These are phyloP conservation scores for Penicillium paradoxum DNA, from an alignment of 495 filamentous ascomycete species.

Conservation along the genomic window DNA sequence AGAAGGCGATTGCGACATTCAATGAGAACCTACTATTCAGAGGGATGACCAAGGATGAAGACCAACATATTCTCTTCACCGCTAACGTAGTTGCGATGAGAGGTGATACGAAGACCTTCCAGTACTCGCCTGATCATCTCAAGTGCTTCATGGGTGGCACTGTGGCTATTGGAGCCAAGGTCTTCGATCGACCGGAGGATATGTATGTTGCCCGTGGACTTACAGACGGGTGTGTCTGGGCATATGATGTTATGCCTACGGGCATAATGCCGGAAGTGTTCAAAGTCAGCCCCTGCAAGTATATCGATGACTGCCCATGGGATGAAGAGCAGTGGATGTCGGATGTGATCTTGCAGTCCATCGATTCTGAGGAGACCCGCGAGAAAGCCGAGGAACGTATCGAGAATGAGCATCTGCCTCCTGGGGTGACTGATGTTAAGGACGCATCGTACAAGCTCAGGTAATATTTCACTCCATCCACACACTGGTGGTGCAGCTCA, in stretches of 20 bases:
- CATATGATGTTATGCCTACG: constrained; percentile 51
- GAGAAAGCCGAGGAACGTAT: constrained; percentile 40
- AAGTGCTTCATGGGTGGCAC: constrained; percentile 60
- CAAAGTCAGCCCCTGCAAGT: constrained; percentile 47
- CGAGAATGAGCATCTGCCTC: constrained; percentile 43
- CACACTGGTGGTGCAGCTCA: neutral
- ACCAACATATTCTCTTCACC: constrained; percentile 72
- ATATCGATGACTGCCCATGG: constrained; percentile 48
- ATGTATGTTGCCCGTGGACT: constrained; percentile 51
- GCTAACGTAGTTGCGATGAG: constrained; percentile 42
- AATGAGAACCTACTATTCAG: constrained; percentile 79
- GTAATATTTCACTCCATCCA: constrained; percentile 26
- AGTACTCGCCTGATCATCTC: constrained; percentile 51
- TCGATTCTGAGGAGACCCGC: constrained; percentile 22
- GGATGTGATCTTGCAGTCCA: constrained; percentile 25
- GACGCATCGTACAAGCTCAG: constrained; percentile 65
- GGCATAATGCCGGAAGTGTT: constrained; percentile 61
- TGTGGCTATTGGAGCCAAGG: constrained; percentile 54
- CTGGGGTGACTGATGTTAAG: constrained; percentile 53
- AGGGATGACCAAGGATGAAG: constrained; percentile 63
- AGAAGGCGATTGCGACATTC: constrained; percentile 60
- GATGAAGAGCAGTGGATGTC: constrained; percentile 48
- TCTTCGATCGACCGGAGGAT: constrained; percentile 53
- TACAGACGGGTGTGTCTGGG: constrained; percentile 56
- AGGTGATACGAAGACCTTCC: constrained; percentile 20